Evolutionary conservation across 345 rosid species (phyloP).

Genomic region (Rubroshorea leprosula): DNA sequence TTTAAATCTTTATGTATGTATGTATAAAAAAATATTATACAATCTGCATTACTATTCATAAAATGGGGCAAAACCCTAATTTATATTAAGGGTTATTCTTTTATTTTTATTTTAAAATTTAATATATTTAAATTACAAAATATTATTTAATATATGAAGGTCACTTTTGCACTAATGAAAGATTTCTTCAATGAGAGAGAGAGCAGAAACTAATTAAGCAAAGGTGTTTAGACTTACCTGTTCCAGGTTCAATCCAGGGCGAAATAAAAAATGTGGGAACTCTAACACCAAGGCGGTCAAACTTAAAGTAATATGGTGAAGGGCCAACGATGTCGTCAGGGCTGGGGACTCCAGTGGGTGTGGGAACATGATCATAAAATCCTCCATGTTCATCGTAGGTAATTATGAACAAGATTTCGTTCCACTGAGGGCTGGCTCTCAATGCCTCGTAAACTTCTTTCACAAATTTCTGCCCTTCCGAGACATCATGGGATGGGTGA

Average conservation of each 20-base stretch:
- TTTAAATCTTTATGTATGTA: too few species aligned
- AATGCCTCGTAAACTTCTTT: slow-evolving; percentile 51
- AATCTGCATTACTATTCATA: too few species aligned
- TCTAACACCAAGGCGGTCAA: slow-evolving; percentile 55
- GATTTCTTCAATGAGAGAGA: too few species aligned
- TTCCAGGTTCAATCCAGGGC: slow-evolving; percentile 54
- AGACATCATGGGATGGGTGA: slow-evolving; percentile 53
- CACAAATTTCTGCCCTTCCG: slow-evolving; percentile 46
- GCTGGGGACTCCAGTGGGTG: slow-evolving; percentile 47
- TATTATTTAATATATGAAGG: too few species aligned
- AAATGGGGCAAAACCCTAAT: too few species aligned
- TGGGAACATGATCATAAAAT: slow-evolving; percentile 51
- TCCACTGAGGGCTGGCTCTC: slow-evolving; percentile 53
- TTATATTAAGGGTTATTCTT: too few species aligned
- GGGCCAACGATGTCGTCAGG: slow-evolving; percentile 46
- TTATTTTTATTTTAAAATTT: too few species aligned
- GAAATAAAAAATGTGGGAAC: slow-evolving; percentile 47
- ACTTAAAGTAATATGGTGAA: slow-evolving; percentile 41
- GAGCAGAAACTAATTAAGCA: too few species aligned
- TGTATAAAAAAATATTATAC: too few species aligned
- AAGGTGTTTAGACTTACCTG: slow-evolving; percentile 32
- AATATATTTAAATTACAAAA: too few species aligned
- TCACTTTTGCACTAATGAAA: too few species aligned
- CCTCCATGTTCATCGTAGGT: slow-evolving; percentile 60
- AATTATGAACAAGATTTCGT: slow-evolving; percentile 36